phyloP scores from a whole-genome alignment of 441 rosid genomes.

The Euphorbia corollata region DNA sequence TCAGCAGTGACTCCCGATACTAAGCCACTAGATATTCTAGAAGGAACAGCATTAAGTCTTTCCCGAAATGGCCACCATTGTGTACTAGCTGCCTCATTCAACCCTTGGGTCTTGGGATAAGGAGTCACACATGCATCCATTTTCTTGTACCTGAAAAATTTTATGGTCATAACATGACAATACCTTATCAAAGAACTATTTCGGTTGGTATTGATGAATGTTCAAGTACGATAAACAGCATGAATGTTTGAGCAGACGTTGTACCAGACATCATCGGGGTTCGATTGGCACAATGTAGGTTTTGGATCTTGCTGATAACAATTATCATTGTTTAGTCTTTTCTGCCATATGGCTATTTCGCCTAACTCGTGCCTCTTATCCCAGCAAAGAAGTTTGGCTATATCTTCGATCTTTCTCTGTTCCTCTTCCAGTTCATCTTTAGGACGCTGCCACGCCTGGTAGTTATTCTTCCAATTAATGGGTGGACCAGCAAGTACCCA shows the following conservation, averaged over 20 bases:
- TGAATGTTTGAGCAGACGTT: neutral
- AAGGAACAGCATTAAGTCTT: constrained; percentile 69
- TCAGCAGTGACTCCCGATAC: constrained; percentile 50
- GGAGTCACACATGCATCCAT: constrained; percentile 61
- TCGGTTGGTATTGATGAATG: neutral
- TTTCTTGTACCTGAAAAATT: constrained; percentile 73
- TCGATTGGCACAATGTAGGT: constrained; percentile 59
- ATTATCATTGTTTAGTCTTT: constrained; percentile 45
- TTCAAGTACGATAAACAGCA: neutral
- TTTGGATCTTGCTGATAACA: constrained; percentile 37
- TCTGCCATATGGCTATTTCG: constrained; percentile 70
- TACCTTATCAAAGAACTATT: neutral
- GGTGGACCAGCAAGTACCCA: constrained; percentile 95
- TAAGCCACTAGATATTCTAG: constrained; percentile 53
- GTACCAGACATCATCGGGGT: constrained; percentile 78
- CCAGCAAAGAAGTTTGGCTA: constrained; percentile 78
- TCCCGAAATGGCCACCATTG: constrained; percentile 59
- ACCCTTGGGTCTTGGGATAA: constrained; percentile 48
- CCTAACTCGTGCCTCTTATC: constrained; percentile 86
- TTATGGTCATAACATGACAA: too few relatives aligned
- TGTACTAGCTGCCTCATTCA: constrained; percentile 23
- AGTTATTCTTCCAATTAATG: constrained; percentile 69
- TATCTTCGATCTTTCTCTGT: constrained; percentile 62
- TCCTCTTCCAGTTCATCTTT: constrained; percentile 66
- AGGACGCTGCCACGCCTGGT: constrained; percentile 73